Evolutionary conservation across 768 basidiomycete genomes (phyloP).

Genomic region (Rhizopogon vinicolor): DNA sequence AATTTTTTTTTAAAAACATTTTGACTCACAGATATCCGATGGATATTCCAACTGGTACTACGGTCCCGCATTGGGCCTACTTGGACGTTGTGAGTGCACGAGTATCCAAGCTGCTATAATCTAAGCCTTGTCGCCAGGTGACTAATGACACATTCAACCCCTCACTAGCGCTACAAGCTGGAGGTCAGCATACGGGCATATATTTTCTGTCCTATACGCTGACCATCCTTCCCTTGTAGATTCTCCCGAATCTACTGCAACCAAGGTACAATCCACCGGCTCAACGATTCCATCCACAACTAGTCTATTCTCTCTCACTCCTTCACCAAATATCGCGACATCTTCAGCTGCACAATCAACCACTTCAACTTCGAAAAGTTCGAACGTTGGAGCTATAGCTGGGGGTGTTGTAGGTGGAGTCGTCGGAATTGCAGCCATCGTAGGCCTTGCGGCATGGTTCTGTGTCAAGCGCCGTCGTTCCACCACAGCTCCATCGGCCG

Average conservation of each 20-base stretch:
- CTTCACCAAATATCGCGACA: slow-evolving; percentile 8
- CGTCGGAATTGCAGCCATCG: slow-evolving; percentile 40
- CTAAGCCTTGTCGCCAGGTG: slow-evolving; percentile 9
- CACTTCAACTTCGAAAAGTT: slow-evolving; percentile 3
- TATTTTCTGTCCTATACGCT: not conserved
- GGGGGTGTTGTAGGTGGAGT: slow-evolving; percentile 66
- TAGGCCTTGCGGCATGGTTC: slow-evolving; percentile 36
- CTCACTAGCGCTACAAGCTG: slow-evolving; percentile 29
- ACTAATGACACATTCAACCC: slow-evolving; percentile 35
- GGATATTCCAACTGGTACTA: slow-evolving; percentile 42
- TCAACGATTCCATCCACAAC: slow-evolving; percentile 5
- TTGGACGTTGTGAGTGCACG: slow-evolving; percentile 43
- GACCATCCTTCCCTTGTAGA: slow-evolving; percentile 19
- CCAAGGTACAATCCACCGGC: slow-evolving; percentile 25
- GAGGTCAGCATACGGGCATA: slow-evolving; percentile 13
- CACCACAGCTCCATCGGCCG: slow-evolving; percentile 13
- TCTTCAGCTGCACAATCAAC: slow-evolving; percentile 5
- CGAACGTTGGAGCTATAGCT: slow-evolving; percentile 50
- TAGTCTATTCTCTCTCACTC: slow-evolving; percentile 9
- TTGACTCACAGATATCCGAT: slow-evolving; percentile 36
- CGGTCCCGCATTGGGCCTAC: slow-evolving; percentile 62
- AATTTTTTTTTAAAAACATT: not conserved
- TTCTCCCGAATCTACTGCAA: slow-evolving; percentile 39
- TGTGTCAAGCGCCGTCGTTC: slow-evolving; percentile 24
- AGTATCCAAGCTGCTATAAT: slow-evolving; percentile 1